Evolutionary conservation across 192 early-diverging fungal genomes (phyloP), one percentile per base, ranked within the genome.

Genomic region (Borealophlyctis nickersoniae): DNA sequence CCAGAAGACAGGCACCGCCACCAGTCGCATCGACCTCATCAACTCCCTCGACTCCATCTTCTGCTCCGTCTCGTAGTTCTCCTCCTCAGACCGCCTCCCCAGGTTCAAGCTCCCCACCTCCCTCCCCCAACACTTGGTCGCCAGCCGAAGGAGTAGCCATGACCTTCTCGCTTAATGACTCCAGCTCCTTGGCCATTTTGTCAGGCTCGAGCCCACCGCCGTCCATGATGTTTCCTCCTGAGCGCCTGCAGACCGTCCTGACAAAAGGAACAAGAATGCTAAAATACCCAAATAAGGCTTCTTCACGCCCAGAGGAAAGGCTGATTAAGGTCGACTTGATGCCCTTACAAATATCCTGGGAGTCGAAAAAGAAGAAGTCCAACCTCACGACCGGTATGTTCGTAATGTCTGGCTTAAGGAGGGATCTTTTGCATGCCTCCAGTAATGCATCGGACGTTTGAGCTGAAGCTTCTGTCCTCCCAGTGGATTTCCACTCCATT

Each of bases 401-500:
- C 13, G 36, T n/a, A n/a, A n/a, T n/a, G n/a, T n/a, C n/a, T n/a
- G n/a, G n/a, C n/a, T 59, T 27, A 56, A 14, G 16, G 49, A 55
- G 61, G 30, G n/a, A n/a, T n/a, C n/a, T n/a, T n/a, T n/a, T n/a
- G n/a, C n/a, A n/a, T n/a, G n/a, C n/a, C n/a, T n/a, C n/a, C n/a
- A n/a, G n/a, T n/a, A n/a, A n/a, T n/a, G n/a, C n/a, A n/a, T n/a
- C n/a, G n/a, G n/a, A n/a, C n/a, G n/a, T n/a, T 23, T 54, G 52
- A 27, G 52, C 52, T 45, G 39, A 45, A 13, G 7, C 39, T 19
- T 7, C 7, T 45, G 19, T 56, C 51, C 62, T 30, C 22, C 14
- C 56, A 80, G 80, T 77, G 16, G 70, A 77, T 50, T 52, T 82
- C 3, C 74, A 73, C 39, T 24, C 72, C 33, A 77, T 83, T 34